Base-by-base conservation (phyloP, 164 flowering plant genomes). In the Hamamelis virginiana region DNA sequence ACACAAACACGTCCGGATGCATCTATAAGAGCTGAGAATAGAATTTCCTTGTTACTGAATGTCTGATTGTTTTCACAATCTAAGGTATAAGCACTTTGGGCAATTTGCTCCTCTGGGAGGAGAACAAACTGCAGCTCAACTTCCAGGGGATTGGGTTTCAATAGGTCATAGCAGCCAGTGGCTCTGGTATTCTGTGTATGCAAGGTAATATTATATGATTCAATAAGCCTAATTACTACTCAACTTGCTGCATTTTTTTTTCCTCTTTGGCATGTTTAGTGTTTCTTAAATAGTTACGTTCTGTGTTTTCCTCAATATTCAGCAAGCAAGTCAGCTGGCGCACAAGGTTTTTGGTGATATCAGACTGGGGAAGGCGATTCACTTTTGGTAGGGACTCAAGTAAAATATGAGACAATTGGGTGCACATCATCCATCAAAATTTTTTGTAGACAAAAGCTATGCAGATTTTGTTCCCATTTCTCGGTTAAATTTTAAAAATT, bases 121-220 rank as follows among this genome's bases (percentile, higher is more conserved):
- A 62, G 99, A 95, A 47, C 93, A 92, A 76, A 75, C 96, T 13
- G 99, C 99, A 59, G 89, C 88, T 41, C 86, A 95, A 72, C 91
- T 95, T 26, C 97, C 97, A 0, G 96, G 97, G 41, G 97, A 95
- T 69, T 89, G 91, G 92, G 85, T 92, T 45, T 89, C 97, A 0
- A 85, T 91, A 38, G 99, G 97, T 57, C 87, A 82, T 57, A 90
- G 96, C 78, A 78, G 85, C n/a, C 99, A 92, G 75, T 92, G 98
- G 97, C 91, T 95, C 41, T 95, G 97, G 97, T 95, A 91, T 65
- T 95, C 98, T 48, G 92, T 95, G 1, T 95, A 95, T 74, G 94
- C 97, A 33, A 91, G 97, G 98, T 91, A 74, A 61, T 22, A 3
- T 25, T 9, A 9, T 9, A 9, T 23, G 10, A 8, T 47, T 60